Evolutionary conservation across 2,329 filamentous ascomycete genomes (phyloP), one percentile per base, ranked within the genome.

Genomic region (Calonectria multiphialidica): DNA sequence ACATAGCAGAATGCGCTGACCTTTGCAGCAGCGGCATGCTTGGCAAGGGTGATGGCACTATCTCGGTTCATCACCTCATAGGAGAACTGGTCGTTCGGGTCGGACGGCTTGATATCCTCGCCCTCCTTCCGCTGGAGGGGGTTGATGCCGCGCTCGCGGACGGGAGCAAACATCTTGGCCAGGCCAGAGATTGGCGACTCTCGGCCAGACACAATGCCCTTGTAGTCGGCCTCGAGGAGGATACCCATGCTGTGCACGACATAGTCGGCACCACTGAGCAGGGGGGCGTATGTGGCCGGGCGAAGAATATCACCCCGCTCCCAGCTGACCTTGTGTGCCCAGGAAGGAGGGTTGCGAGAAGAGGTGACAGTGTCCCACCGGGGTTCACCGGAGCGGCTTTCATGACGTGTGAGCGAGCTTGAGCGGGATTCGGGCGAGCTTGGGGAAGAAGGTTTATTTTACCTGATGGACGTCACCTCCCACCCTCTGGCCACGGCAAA

Each of bases 61-160:
- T 98, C 96, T 70, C 97, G 91, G 86, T 99, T 99, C 95, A 99
- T 98, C 72, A 95, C 89, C 86, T 98, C 97, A 86, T 99, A 99
- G 21, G 96, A 98, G 79, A 98, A 88, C 84, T 97, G 94, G 30
- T 92, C 92, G 77, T 92, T 91, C 55, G 87, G 89, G 82, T 94
- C 92, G 65, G 91, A 88, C 1, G 92, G 89, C 76, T 89, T 88
- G 76, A 96, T 88, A 72, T 90, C 88, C 73, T 90, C 89, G 61
- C 88, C 90, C 49, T 87, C 83, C 64, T 87, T 86, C 66, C 89
- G 88, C 72, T 93, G 89, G 21, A 97, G 87, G 2, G 94, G 95
- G 82, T 97, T 94, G 67, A 86, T 88, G 66, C 91, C 90, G 69
- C 91, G 90, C 80, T 85, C 87, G 40, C 93, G 93, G 2, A 89